Evolutionary conservation across 371 early-diverging fungal genomes (phyloP).

Genomic region (Ordospora colligata): DNA sequence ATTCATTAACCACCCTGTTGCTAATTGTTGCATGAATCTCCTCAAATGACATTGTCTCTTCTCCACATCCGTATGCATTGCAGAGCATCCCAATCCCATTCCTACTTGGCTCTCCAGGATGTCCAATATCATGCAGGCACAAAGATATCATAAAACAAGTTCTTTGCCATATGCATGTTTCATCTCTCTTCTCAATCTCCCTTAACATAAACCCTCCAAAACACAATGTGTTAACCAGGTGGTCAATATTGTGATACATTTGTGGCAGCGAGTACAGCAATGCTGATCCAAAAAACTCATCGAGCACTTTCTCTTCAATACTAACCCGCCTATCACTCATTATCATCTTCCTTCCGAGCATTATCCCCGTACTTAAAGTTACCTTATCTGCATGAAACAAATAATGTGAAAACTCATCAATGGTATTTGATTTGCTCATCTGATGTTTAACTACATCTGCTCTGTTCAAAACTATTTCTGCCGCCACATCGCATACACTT

Average conservation of each 20-base stretch:
- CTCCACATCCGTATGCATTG: background rate
- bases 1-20: background rate
- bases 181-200: background rate
- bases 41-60: background rate
- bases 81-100: background rate
- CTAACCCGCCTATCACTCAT: background rate
- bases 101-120: constrained; percentile 17
- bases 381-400: background rate
- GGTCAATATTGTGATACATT: constrained; percentile 14
- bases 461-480: too few relatives aligned
- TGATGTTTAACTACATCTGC: too few relatives aligned
- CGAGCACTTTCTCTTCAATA: background rate
- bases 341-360: background rate
- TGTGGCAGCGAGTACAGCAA: background rate
- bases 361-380: background rate
- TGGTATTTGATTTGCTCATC: too few relatives aligned
- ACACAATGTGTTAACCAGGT: constrained; percentile 3
- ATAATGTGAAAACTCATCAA: too few relatives aligned
- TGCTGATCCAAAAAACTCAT: background rate
- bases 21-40: background rate
- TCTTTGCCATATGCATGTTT: background rate
- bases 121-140: constrained; percentile 11
- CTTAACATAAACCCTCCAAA: constrained; percentile 2
- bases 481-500: too few relatives aligned
- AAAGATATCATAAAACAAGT: background rate